Base-by-base conservation (phyloP, 208 protist genomes). In the Acanthamoeba sp. region DNA sequence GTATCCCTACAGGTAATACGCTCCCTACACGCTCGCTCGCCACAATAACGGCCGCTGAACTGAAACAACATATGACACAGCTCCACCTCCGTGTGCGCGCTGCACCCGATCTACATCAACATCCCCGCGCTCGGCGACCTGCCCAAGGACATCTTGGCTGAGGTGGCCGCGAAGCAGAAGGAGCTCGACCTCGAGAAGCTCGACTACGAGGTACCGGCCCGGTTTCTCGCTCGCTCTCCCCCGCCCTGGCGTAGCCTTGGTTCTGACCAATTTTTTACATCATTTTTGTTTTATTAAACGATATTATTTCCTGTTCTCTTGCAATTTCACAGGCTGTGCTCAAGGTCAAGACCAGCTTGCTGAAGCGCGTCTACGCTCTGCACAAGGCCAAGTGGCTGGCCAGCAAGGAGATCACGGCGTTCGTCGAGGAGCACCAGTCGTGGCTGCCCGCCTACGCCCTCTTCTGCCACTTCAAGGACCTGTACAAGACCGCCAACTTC, bases 41-140 rank as follows among this genome's bases (percentile, higher is more conserved):
- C n/a, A n/a, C n/a, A n/a, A n/a, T n/a, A n/a, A n/a, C n/a, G n/a
- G n/a, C n/a, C n/a, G n/a, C n/a, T n/a, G n/a, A n/a, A n/a, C n/a
- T n/a, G n/a, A n/a, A 80, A 80, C 12, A 9, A 80, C 24, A 80
- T 80, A n/a, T n/a, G 10, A 2, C 38, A 50, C 38, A 93, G 89
- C 42, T 66, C 94, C 5, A 95, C 97, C 10, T 98, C 97, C 20
- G 96, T 96, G 0, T 97, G 96, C 78, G 97, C 97, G 24, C 91
- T 98, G 14, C 97, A 98, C 62, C 97, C 97, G 22, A 96, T 98
- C 40, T 98, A 98, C 48, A 80, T 97, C 27, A 95, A 96, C 69
- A 50, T 98, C 22, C 52, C 87, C 40, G 32, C 32, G 59, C 24
- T 96, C 20, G 93, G 94, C 16, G 42, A 71, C 64, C 48, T 96